A percentile compares a stretch with the other conserved stretches of the same genome.
phyloP scores from a whole-genome alignment of 345 rosid genomes.

The Diplotaxis tenuifolia region DNA sequence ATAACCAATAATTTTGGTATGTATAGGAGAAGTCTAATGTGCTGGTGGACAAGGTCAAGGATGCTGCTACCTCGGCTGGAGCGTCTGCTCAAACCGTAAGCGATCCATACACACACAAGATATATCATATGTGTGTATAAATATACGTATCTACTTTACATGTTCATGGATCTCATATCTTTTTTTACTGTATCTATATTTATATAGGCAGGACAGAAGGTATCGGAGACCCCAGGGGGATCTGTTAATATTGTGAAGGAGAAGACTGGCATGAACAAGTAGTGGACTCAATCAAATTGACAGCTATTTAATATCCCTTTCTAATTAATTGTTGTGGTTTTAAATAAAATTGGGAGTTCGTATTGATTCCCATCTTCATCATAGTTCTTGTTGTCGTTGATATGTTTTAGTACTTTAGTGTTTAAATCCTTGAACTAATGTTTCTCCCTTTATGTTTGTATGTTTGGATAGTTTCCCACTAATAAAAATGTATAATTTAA shows the following conservation, averaged over 20 bases:
- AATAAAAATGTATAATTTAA: conserved; percentile 3
- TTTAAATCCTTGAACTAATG: not conserved
- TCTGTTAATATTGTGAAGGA: conserved; percentile 64
- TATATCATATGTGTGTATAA: not conserved
- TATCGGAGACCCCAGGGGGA: conserved; percentile 51
- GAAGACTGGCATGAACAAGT: conserved; percentile 54
- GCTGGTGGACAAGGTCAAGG: conserved; percentile 48
- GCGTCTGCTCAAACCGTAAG: conserved; percentile 49
- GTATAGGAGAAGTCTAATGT: conserved; percentile 58
- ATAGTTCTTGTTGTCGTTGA: not conserved
- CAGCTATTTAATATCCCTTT: not conserved
- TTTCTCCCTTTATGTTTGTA: conserved; percentile 4
- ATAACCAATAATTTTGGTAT: not conserved
- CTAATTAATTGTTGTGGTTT: conserved; percentile 11
- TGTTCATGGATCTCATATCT: not conserved
- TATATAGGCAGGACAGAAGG: conserved; percentile 56
- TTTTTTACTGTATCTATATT: not conserved
- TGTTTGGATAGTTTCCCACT: not conserved
- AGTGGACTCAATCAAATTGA: not conserved
- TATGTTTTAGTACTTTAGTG: not conserved
- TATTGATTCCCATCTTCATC: conserved; percentile 23
- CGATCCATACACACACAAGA: not conserved
- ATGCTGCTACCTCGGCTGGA: conserved; percentile 53
- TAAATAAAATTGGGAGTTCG: conserved; percentile 15
- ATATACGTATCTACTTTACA: not conserved